phyloP scores from a whole-genome alignment of 495 filamentous ascomycete genomes.

The Penicillium waksmanii region DNA sequence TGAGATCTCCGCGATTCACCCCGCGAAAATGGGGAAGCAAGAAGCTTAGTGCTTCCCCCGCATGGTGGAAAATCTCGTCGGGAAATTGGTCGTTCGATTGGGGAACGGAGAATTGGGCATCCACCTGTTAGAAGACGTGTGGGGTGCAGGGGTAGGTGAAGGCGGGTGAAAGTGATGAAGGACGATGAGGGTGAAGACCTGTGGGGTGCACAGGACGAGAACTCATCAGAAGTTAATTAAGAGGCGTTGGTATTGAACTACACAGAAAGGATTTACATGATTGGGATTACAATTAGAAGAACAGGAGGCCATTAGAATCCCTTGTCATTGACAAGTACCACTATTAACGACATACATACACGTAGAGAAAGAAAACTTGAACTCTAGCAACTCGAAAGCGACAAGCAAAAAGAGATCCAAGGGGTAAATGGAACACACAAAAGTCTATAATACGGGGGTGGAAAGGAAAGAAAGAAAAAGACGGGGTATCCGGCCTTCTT shows the following conservation, averaged over 20 bases:
- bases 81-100: conserved; percentile 10
- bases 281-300: no score
- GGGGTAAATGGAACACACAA: conserved; percentile 42
- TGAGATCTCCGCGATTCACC: conserved; percentile 17
- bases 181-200: not conserved
- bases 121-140: conserved; percentile 23
- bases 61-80: conserved; percentile 24
- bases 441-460: conserved; percentile 50
- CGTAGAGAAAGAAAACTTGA: conserved; percentile 46
- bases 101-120: conserved; percentile 28
- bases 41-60: conserved; percentile 28
- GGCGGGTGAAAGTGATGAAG: not conserved
- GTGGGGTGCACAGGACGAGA: no score
- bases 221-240: no score
- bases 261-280: not conserved
- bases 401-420: conserved; percentile 37
- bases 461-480: conserved; percentile 28
- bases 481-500: conserved; percentile 21
- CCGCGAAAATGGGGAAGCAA: conserved; percentile 11
- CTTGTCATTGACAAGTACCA: conserved; percentile 48
- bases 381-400: conserved; percentile 42
- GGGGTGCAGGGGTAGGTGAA: conserved; percentile 1
- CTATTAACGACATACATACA: conserved; percentile 58
- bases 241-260: not conserved
- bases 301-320: conserved; percentile 32